Evolutionary conservation across 2,329 filamentous ascomycete species (phyloP).

Genomic region (Hymenoscyphus linearis): DNA sequence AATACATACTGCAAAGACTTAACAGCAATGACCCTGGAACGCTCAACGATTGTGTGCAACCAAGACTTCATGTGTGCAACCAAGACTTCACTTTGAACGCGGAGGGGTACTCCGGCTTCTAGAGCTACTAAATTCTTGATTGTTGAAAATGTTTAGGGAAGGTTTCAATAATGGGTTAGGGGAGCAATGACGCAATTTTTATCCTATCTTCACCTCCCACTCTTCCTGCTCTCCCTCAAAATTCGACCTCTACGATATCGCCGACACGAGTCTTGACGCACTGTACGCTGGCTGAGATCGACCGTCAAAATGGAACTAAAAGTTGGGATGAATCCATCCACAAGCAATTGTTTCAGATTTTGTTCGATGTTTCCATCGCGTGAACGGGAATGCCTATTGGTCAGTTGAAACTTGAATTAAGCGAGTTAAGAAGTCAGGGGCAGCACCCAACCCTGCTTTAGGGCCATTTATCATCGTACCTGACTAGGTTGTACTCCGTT

Average conservation of each 20-base stretch:
- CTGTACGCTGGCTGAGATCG: background rate
- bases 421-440: background rate
- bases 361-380: background rate
- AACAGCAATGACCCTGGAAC: background rate
- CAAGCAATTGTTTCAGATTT: background rate
- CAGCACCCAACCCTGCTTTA: background rate
- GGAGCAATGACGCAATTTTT: background rate
- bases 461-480: too few relatives aligned
- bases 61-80: background rate
- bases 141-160: background rate
- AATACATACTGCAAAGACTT: background rate
- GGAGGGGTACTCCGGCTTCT: background rate
- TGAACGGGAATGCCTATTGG: background rate
- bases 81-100: background rate
- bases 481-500: too few relatives aligned
- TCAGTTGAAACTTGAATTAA: background rate
- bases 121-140: background rate
- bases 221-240: background rate
- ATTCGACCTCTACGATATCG: background rate
- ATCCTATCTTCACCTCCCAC: background rate
- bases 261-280: background rate
- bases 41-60: background rate
- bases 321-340: background rate
- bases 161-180: background rate
- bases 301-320: background rate